Base-by-base conservation (phyloP, 805 yeast species). In the Lipomyces mesembrius region DNA sequence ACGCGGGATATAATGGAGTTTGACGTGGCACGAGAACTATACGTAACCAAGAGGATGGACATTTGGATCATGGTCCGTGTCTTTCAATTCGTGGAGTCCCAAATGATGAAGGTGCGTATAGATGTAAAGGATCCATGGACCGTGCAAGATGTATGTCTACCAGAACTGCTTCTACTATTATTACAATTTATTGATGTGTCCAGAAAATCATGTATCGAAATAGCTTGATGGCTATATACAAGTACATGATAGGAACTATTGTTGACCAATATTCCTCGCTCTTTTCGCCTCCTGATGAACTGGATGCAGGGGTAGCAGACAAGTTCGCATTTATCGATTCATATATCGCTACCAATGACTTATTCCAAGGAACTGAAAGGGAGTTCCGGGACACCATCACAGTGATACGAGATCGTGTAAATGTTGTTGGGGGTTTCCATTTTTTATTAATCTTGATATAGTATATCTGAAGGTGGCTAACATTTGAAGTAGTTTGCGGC, bases 1-100 rank as follows among this genome's bases (percentile, higher is more conserved):
- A 80, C 90, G 0, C 77, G 84, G 59, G 83, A 86, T 0, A 80
- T 83, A 0, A 71, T 85, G 7, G 66, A 87, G 5, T 85, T 82
- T 63, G 82, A 86, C 3, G 88, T 89, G 0, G 81, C 83, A 1
- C 81, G 81, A 66, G 74, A 76, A 20, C 72, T 81, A 12, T 71
- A 81, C 53, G 46, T 57, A 3, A 32, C 39, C 22, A 54, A 59
- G 3, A 20, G 8, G 2, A 39, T 60, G 32, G 39, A 29, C 27
- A 49, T 66, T 17, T 52, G 34, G 34, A 34, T 9, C 14, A 52
- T 52, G 55, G 34, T 29, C 27, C 27, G 22, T 29, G n/a, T 52
- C n/a, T 29, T 25, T 14, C 57, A 53, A 34, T 61, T 53, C 25
- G 35, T 60, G 12, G 25, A 46, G n/a, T n/a, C 62, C 12, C 64